Percentiles rank a stretch among this genome's conserved stretches.
Evolutionary conservation across 257 asterid genomes (phyloP).

Genomic region (Solanum appendiculatum): DNA sequence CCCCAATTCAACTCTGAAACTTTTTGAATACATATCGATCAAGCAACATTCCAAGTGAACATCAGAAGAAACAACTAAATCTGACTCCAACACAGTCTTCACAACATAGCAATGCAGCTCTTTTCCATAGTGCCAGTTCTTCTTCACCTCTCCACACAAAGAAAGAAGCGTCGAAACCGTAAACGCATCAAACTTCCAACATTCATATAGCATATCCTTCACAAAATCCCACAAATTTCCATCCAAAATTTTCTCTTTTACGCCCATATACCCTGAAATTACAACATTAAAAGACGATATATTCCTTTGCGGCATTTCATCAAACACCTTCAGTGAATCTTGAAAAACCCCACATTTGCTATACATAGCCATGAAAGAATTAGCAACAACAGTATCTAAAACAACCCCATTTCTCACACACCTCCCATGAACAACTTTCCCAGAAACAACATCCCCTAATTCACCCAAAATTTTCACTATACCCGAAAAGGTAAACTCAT

Average conservation of each 20-base stretch:
- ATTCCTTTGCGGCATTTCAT: slow-evolving; percentile 48
- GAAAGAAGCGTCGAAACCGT: slow-evolving; percentile 50
- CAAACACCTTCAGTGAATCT: slow-evolving; percentile 44
- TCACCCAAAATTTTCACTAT: slow-evolving; percentile 39
- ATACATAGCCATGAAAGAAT: slow-evolving; percentile 54
- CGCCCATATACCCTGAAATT: slow-evolving; percentile 35
- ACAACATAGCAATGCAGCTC: slow-evolving; percentile 50
- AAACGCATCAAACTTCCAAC: slow-evolving; percentile 37
- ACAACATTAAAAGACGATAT: slow-evolving; percentile 51
- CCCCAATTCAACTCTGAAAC: slow-evolving; percentile 23
- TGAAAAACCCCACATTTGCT: slow-evolving; percentile 26
- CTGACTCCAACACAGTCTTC: slow-evolving; percentile 24
- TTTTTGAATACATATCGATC: slow-evolving; percentile 58
- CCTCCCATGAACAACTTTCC: slow-evolving; percentile 37
- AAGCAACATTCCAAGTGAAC: slow-evolving; percentile 56
- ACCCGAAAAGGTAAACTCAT: slow-evolving; percentile 50
- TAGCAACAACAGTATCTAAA: slow-evolving; percentile 52
- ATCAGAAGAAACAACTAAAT: slow-evolving; percentile 15
- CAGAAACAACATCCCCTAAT: slow-evolving; percentile 21
- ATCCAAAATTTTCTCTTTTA: not conserved
- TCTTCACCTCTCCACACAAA: slow-evolving; percentile 11
- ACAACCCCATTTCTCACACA: slow-evolving; percentile 32
- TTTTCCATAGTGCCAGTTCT: slow-evolving; percentile 25
- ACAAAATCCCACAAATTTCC: slow-evolving; percentile 29
- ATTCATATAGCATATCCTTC: slow-evolving; percentile 42